These are phyloP conservation scores for Kalaharituber pfeilii DNA, from an alignment of 2,329 filamentous ascomycete species.

Conservation along the genomic window DNA sequence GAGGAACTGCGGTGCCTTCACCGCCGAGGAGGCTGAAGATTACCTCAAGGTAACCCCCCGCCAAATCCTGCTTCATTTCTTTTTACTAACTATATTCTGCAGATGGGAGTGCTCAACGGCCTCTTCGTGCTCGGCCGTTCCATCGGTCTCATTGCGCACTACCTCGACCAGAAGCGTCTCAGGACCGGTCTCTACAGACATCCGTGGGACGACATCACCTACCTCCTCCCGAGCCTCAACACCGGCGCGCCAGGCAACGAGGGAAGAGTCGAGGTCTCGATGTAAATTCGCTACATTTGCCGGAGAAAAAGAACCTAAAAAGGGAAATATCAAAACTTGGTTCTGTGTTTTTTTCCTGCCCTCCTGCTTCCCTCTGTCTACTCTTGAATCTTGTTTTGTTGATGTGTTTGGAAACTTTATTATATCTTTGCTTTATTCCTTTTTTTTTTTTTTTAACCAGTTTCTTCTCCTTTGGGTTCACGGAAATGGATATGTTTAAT, in stretches of 20 bases:
- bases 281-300: too few relatives aligned
- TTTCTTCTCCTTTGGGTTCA: too few relatives aligned
- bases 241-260: slow-evolving; percentile 56
- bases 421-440: too few relatives aligned
- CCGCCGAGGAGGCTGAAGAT: slow-evolving; percentile 87
- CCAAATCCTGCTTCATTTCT: background rate
- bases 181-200: slow-evolving; percentile 96
- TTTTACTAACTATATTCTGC: background rate
- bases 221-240: slow-evolving; percentile 67
- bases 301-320: too few relatives aligned
- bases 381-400: too few relatives aligned
- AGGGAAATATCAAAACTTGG: too few relatives aligned
- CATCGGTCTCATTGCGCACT: slow-evolving; percentile 99
- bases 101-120: slow-evolving; percentile 97
- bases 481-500: too few relatives aligned
- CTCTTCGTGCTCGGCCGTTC: slow-evolving; percentile 93
- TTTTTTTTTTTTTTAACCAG: too few relatives aligned
- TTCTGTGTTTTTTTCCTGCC: too few relatives aligned
- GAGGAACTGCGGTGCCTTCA: slow-evolving; percentile 96
- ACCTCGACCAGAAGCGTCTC: slow-evolving; percentile 98
- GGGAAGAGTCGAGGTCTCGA: slow-evolving; percentile 76
- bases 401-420: too few relatives aligned
- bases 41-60: slow-evolving; percentile 49
- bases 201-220: slow-evolving; percentile 97
- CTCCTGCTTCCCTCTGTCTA: too few relatives aligned